A percentile compares a stretch with the other conserved stretches of the same genome.
phyloP scores from a whole-genome alignment of 2,329 filamentous ascomycete genomes.

The Esteya vermicola region DNA sequence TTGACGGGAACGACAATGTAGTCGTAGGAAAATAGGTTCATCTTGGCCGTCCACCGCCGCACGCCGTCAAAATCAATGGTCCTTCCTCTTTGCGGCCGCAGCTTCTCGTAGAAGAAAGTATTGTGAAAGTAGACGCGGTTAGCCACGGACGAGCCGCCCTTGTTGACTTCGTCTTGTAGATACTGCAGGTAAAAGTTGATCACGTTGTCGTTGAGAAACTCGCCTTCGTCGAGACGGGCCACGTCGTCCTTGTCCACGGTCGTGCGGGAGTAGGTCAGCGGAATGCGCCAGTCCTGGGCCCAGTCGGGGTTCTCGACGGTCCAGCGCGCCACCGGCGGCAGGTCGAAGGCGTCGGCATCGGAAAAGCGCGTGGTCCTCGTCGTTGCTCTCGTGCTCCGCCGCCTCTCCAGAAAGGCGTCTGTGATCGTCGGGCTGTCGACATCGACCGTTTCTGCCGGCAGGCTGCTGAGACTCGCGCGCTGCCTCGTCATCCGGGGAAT shows the following conservation, averaged over 20 bases:
- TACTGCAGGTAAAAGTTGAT: slow-evolving; percentile 78
- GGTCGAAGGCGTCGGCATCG: not conserved
- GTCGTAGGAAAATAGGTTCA: slow-evolving; percentile 74
- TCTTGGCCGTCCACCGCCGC: slow-evolving; percentile 71
- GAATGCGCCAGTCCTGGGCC: slow-evolving; percentile 31
- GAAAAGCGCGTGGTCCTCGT: not conserved
- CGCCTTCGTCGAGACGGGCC: slow-evolving; percentile 61
- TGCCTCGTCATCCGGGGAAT: too few relatives aligned
- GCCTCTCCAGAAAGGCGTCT: not conserved
- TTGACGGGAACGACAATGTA: slow-evolving; percentile 90
- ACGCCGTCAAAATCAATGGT: slow-evolving; percentile 75
- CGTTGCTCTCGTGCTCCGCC: not conserved
- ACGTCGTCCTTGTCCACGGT: slow-evolving; percentile 62
- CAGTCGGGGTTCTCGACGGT: slow-evolving; percentile 18
- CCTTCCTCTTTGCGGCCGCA: slow-evolving; percentile 46
- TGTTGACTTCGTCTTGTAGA: slow-evolving; percentile 46
- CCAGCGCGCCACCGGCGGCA: slow-evolving; percentile 24
- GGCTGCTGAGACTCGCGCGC: too few relatives aligned
- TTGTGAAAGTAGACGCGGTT: slow-evolving; percentile 77
- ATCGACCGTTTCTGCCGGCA: too few relatives aligned
- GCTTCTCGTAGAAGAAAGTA: slow-evolving; percentile 75
- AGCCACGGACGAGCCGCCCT: slow-evolving; percentile 37
- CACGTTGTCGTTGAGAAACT: slow-evolving; percentile 86
- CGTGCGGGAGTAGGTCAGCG: slow-evolving; percentile 51
- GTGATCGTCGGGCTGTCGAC: too few relatives aligned